A percentile compares a stretch with the other conserved stretches of the same genome.
Evolutionary conservation across 2,329 filamentous ascomycete genomes (phyloP).

Genomic region (Aspergillus uvarum): DNA sequence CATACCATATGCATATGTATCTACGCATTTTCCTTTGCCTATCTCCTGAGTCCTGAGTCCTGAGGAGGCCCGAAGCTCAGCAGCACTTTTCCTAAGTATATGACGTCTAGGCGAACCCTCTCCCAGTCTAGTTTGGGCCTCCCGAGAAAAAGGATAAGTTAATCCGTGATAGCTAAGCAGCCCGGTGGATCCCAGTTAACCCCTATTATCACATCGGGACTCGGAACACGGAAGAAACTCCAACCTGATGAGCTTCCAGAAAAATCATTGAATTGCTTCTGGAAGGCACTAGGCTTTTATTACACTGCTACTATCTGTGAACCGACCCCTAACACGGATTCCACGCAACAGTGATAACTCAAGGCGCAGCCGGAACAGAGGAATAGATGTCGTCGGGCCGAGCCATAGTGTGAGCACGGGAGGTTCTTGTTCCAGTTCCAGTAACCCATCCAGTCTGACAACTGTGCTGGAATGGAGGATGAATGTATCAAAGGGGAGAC

Average conservation of each 20-base stretch:
- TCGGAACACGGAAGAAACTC: not conserved
- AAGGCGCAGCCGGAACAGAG: not conserved
- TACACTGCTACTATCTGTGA: not conserved
- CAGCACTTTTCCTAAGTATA: not conserved
- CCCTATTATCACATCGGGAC: not conserved
- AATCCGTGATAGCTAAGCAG: not conserved
- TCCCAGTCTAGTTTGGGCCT: not conserved
- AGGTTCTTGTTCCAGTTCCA: not conserved
- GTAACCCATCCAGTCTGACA: not conserved
- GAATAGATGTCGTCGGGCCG: slow-evolving; percentile 18
- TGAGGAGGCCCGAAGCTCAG: not conserved
- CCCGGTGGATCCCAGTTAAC: not conserved
- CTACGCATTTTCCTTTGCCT: no score
- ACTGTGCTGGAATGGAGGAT: not conserved
- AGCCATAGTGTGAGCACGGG: slow-evolving; percentile 14
- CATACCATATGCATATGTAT: no score
- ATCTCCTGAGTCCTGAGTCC: no score
- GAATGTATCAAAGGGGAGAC: not conserved
- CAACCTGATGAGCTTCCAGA: not conserved
- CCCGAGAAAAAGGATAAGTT: not conserved
- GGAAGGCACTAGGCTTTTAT: not conserved
- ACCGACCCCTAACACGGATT: not conserved
- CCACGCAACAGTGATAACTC: not conserved
- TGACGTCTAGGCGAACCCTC: not conserved
- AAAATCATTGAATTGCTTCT: not conserved